Percentiles rank a stretch among this genome's conserved stretches.
phyloP scores from a whole-genome alignment of 352 stramenopile genomes.

The Globisporangium solare region DNA sequence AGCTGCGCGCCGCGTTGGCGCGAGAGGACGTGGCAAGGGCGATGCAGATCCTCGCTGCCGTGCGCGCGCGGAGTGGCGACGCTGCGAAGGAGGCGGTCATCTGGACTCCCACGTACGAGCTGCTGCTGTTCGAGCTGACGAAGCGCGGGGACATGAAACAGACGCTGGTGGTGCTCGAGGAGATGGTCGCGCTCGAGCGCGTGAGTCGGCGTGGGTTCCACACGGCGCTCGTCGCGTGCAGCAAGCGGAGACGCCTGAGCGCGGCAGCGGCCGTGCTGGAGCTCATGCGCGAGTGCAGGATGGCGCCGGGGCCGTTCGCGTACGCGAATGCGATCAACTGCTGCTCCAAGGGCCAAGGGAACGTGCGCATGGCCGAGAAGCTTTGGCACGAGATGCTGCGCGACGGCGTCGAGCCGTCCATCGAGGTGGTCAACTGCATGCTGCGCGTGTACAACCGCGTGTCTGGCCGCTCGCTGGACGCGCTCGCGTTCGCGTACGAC shows the following conservation, averaged over 20 bases:
- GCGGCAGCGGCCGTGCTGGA: constrained; percentile 31
- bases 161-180: constrained; percentile 44
- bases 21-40: constrained; percentile 24
- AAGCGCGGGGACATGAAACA: constrained; percentile 32
- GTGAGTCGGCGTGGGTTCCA: constrained; percentile 55
- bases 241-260: constrained; percentile 33
- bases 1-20: constrained; percentile 26
- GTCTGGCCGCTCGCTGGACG: constrained; percentile 27
- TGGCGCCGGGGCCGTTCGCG: constrained; percentile 29
- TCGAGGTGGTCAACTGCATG: constrained; percentile 54
- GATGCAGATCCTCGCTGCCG: constrained; percentile 16
- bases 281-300: constrained; percentile 33
- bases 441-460: constrained; percentile 49
- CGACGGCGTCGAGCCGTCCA: constrained; percentile 30
- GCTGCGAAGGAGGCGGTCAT: constrained; percentile 23
- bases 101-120: constrained; percentile 46
- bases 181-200: constrained; percentile 35
- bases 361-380: constrained; percentile 27
- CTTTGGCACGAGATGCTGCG: constrained; percentile 45
- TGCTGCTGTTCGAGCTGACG: constrained; percentile 45
- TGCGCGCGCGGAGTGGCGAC: not conserved
- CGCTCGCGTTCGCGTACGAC: constrained; percentile 21
- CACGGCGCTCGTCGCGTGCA: constrained; percentile 65
- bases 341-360: constrained; percentile 34
- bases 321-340: constrained; percentile 68